phyloP scores from a whole-genome alignment of 1,284 basidiomycete species.

The Schizopora paradoxa region DNA sequence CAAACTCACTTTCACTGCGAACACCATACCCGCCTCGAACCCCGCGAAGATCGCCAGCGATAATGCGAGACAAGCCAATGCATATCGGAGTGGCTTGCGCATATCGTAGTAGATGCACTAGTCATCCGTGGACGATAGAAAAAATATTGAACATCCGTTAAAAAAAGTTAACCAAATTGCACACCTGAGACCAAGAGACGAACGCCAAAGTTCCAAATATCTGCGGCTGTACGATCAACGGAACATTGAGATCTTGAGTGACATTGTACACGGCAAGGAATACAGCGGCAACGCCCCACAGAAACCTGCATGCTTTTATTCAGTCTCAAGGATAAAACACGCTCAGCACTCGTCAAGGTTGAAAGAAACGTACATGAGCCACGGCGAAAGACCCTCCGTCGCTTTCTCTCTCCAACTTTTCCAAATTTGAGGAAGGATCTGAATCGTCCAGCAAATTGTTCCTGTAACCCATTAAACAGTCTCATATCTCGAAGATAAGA shows the following conservation, averaged over 20 bases:
- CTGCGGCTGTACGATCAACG: slow-evolving; percentile 73
- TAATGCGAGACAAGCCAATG: slow-evolving; percentile 29
- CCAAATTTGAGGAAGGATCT: slow-evolving; percentile 72
- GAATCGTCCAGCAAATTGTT: slow-evolving; percentile 63
- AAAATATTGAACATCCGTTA: slow-evolving; percentile 1
- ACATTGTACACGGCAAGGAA: slow-evolving; percentile 71
- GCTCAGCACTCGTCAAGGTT: not conserved
- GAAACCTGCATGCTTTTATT: slow-evolving; percentile 34
- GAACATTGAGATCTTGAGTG: slow-evolving; percentile 65
- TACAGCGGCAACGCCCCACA: slow-evolving; percentile 61
- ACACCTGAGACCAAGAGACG: slow-evolving; percentile 61
- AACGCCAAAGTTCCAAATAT: slow-evolving; percentile 59
- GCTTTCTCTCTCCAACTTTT: slow-evolving; percentile 72
- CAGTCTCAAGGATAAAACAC: not conserved
- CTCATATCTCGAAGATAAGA: not conserved
- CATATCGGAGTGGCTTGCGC: slow-evolving; percentile 30
- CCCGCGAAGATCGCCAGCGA: slow-evolving; percentile 44
- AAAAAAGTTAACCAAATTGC: slow-evolving; percentile 16
- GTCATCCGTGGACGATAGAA: slow-evolving; percentile 17
- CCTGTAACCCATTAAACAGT: slow-evolving; percentile 33
- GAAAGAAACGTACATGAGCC: slow-evolving; percentile 47
- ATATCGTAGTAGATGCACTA: slow-evolving; percentile 61
- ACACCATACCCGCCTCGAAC: slow-evolving; percentile 58
- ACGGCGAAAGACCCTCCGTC: slow-evolving; percentile 67
- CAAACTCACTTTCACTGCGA: slow-evolving; percentile 43